phyloP scores from a whole-genome alignment of 106 monocot genomes.

The Allium cepa region DNA sequence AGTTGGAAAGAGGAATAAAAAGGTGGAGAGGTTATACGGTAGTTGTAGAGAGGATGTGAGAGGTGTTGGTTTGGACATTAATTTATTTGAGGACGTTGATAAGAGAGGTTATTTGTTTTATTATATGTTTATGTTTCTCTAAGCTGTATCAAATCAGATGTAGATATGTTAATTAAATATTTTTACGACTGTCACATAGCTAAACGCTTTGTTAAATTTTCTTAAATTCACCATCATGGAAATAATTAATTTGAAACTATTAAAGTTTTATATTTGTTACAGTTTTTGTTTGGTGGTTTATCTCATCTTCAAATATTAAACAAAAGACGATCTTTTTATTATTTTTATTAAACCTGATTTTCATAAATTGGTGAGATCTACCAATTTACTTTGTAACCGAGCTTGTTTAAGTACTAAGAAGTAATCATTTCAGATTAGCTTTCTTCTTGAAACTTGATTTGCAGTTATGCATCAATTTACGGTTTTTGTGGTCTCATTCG shows the following conservation, averaged over 20 bases:
- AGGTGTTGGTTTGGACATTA: conserved; percentile 19
- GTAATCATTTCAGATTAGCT: no score
- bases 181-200: not conserved
- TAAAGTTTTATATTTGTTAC: not conserved
- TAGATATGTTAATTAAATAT: not conserved
- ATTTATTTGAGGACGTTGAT: conserved; percentile 40
- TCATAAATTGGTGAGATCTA: no score
- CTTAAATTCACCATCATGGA: not conserved
- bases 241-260: not conserved
- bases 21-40: conserved; percentile 10
- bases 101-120: conserved; percentile 34
- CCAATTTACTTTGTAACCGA: no score
- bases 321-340: not conserved
- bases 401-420: no score
- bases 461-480: no score
- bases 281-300: not conserved
- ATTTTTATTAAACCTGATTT: not conserved
- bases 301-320: no score
- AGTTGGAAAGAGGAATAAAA: conserved; percentile 3
- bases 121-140: not conserved
- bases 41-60: conserved; percentile 60
- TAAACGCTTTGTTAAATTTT: not conserved
- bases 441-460: no score
- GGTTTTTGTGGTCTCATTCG: no score
- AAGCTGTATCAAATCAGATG: not conserved